Base-by-base conservation (phyloP, 176 grass and related monocot species). In the Cymbopogon citratus region DNA sequence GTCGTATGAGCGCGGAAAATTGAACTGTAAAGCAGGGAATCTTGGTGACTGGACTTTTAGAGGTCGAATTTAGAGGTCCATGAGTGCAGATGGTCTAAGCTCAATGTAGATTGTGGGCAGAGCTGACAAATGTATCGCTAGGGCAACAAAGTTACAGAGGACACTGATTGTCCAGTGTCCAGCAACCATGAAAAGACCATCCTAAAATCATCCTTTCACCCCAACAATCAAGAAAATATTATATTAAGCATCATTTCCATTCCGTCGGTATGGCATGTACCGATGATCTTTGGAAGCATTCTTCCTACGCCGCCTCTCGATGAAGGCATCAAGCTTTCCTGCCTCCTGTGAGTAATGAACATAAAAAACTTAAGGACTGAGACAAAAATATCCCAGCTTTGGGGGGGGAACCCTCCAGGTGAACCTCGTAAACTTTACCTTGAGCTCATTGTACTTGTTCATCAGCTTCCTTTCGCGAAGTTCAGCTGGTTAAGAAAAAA, bases 261-360 rank as follows among this genome's bases (percentile, higher is more conserved):
- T 74, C 66, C 92, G 86, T 36, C 87, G n/a, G 67, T 98, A 98
- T 6, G 96, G 92, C 95, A 98, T 93, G 81, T 82, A 93, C 13
- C 92, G 91, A 69, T 93, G 96, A 93, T 98, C 96, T 81, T 98
- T 98, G 19, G 92, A 98, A 59, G 96, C 90, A 46, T 95, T 98
- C 75, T 85, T 98, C 84, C 49, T 94, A 36, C 90, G 63, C 68
- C 78, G 91, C 78, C 87, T 98, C 60, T 98, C 95, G 51, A 95
- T 98, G 51, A 83, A 98, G 21, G 88, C 71, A 69, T 98, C 92
- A 38, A 98, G 81, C 80, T 95, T 98, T 79, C 96, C 96, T 24
- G 73, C 69, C 4, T 89, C 92, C 92, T 98, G 88, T 77, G 49
- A 87, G 69, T 26, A 2, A 35, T 77, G 5, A 60, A 28, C 14